phyloP scores from a whole-genome alignment of 768 basidiomycete species.

The Mycena kentingensis region DNA sequence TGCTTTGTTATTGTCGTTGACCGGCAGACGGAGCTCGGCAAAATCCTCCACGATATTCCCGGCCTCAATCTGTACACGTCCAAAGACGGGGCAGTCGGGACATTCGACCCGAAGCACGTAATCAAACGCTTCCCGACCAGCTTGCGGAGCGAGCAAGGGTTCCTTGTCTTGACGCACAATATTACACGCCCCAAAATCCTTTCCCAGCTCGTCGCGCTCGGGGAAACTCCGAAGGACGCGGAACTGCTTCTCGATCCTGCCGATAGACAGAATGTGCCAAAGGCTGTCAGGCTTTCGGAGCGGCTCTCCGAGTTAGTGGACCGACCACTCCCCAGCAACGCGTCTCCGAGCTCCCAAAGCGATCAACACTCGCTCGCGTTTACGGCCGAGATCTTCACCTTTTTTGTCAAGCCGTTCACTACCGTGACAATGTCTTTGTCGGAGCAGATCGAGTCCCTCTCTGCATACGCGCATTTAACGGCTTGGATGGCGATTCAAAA shows the following conservation, averaged over 20 bases:
- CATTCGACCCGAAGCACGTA: constrained; percentile 34
- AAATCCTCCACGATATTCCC: constrained; percentile 13
- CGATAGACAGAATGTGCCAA: constrained; percentile 29
- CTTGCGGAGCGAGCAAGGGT: too few relatives aligned
- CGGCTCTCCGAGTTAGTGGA: not conserved
- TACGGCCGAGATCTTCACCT: constrained; percentile 12
- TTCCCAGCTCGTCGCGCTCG: constrained; percentile 1
- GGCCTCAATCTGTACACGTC: constrained; percentile 30
- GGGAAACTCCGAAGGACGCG: constrained; percentile 10
- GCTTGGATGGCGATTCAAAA: constrained; percentile 23
- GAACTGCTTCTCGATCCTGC: constrained; percentile 19
- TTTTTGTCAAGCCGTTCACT: constrained; percentile 25
- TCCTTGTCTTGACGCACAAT: not conserved
- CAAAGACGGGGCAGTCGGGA: constrained; percentile 17
- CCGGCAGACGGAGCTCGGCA: constrained; percentile 11
- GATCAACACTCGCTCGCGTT: constrained; percentile 10
- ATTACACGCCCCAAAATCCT: not conserved
- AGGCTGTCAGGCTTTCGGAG: constrained; percentile 23
- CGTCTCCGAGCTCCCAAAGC: not conserved
- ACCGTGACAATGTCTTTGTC: constrained; percentile 20
- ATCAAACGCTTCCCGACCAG: too few relatives aligned
- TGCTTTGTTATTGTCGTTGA: constrained; percentile 18
- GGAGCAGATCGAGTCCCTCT: constrained; percentile 24
- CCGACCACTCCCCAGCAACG: not conserved
- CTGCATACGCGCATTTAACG: constrained; percentile 21